Percentiles rank a stretch among this genome's conserved stretches.
These are phyloP conservation scores for Penicillium sp. DNA, from an alignment of 2,329 filamentous ascomycete species.

Conservation along the genomic window DNA sequence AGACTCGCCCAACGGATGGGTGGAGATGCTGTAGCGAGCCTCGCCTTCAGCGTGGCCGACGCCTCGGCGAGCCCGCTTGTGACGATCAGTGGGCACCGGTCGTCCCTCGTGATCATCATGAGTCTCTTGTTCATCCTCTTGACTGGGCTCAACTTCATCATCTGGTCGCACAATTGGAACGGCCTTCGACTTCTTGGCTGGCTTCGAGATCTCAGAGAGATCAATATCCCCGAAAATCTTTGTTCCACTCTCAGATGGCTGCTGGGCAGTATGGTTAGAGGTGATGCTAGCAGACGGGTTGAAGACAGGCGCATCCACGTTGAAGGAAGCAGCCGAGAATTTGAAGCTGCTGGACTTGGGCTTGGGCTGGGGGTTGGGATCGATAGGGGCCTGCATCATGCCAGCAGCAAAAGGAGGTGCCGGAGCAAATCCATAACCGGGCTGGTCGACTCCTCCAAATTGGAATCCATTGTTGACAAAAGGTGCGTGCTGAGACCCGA, in stretches of 20 bases:
- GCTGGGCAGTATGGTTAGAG: conserved; percentile 23
- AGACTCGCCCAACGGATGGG: conserved; percentile 34
- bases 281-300: conserved; percentile 55
- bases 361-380: conserved; percentile 9
- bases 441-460: conserved; percentile 32
- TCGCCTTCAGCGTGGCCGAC: conserved; percentile 70
- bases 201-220: conserved; percentile 63
- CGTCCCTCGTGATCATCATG: conserved; percentile 63
- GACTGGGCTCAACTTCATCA: conserved; percentile 45
- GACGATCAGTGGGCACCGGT: conserved; percentile 64
- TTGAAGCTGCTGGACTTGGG: conserved; percentile 51
- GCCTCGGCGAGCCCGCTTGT: conserved; percentile 71
- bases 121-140: conserved; percentile 34
- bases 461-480: conserved; percentile 47
- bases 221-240: conserved; percentile 71
- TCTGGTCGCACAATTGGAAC: conserved; percentile 75
- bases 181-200: conserved; percentile 74
- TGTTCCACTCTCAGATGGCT: conserved; percentile 22
- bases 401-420: conserved; percentile 70
- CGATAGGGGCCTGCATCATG: conserved; percentile 16
- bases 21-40: conserved; percentile 67
- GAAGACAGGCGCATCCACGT: conserved; percentile 75
- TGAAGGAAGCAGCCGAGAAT: conserved; percentile 70
- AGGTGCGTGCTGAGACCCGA: conserved; percentile 48
- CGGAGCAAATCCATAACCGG: conserved; percentile 48